A percentile compares a stretch with the other conserved stretches of the same genome.
These are phyloP conservation scores for Cyberlindnera xishuangbannaensis DNA, from an alignment of 805 yeast species.

Conservation along the genomic window DNA sequence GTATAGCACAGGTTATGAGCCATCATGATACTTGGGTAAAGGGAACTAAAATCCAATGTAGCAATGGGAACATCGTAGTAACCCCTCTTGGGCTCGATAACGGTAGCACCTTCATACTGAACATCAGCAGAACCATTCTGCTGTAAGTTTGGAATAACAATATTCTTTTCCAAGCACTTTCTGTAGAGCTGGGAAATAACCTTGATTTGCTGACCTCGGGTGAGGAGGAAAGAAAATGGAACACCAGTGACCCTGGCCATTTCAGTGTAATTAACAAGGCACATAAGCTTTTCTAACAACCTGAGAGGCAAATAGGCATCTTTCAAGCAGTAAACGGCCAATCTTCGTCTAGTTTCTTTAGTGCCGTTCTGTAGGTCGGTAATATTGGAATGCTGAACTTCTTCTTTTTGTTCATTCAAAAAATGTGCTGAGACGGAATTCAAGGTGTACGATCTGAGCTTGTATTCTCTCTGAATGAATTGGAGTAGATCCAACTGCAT, in stretches of 20 bases:
- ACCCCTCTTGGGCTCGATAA: slow-evolving; percentile 93
- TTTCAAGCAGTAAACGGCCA: slow-evolving; percentile 95
- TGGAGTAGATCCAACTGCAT: slow-evolving; percentile 91
- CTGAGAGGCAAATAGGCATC: slow-evolving; percentile 93
- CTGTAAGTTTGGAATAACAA: slow-evolving; percentile 87
- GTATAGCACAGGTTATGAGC: slow-evolving; percentile 97
- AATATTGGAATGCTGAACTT: slow-evolving; percentile 94
- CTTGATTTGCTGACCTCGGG: slow-evolving; percentile 97
- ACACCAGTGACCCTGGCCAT: slow-evolving; percentile 99
- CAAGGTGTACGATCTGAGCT: slow-evolving; percentile 87
- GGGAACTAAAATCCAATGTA: slow-evolving; percentile 92
- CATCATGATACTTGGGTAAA: slow-evolving; percentile 98
- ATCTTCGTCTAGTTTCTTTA: slow-evolving; percentile 84
- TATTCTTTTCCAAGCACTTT: slow-evolving; percentile 80
- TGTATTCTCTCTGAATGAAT: slow-evolving; percentile 90
- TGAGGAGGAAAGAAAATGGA: slow-evolving; percentile 80
- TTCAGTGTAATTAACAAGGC: slow-evolving; percentile 93
- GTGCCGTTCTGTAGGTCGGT: slow-evolving; percentile 92
- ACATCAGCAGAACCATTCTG: slow-evolving; percentile 78
- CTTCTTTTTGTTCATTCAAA: slow-evolving; percentile 93
- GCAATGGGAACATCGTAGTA: slow-evolving; percentile 97
- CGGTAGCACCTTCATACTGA: slow-evolving; percentile 97
- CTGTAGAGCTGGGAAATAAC: slow-evolving; percentile 93
- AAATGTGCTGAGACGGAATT: slow-evolving; percentile 95
- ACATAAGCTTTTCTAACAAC: slow-evolving; percentile 88